Evolutionary conservation across 805 yeast species (phyloP).

Genomic region (Spathaspora girioi): DNA sequence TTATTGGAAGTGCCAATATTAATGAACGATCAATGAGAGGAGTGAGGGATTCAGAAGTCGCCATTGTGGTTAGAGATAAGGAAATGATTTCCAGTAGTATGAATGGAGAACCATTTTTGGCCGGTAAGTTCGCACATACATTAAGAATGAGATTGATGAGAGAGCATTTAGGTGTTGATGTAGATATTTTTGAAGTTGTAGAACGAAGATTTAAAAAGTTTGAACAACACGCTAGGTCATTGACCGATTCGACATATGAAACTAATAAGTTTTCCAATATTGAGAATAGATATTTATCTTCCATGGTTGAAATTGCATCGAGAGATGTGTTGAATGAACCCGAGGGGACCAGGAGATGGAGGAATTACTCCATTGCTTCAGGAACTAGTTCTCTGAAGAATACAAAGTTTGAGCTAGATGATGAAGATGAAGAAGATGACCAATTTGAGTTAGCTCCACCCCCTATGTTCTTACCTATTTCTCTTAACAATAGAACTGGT

Average conservation of each 20-base stretch:
- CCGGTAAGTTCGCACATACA: slow-evolving; percentile 85
- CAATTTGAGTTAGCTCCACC: slow-evolving; percentile 12
- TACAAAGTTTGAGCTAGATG: neutral
- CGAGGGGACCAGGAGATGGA: slow-evolving; percentile 50
- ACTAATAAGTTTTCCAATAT: slow-evolving; percentile 37
- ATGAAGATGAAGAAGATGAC: slow-evolving; percentile 1
- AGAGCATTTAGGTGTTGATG: slow-evolving; percentile 93
- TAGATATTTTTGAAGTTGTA: slow-evolving; percentile 76
- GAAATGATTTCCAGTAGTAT: slow-evolving; percentile 65
- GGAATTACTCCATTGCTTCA: slow-evolving; percentile 19
- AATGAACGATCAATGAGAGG: slow-evolving; percentile 97
- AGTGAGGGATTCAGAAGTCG: slow-evolving; percentile 88
- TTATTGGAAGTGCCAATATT: slow-evolving; percentile 95
- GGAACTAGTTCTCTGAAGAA: neutral
- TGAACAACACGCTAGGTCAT: slow-evolving; percentile 42
- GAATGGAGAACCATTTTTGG: slow-evolving; percentile 80
- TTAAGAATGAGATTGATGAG: slow-evolving; percentile 90
- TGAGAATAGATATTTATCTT: slow-evolving; percentile 44
- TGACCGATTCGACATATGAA: slow-evolving; percentile 36
- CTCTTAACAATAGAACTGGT: slow-evolving; percentile 89
- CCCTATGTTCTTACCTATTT: slow-evolving; percentile 40
- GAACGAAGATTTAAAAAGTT: slow-evolving; percentile 63
- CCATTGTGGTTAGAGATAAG: slow-evolving; percentile 82
- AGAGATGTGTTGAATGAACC: slow-evolving; percentile 56
- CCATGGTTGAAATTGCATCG: slow-evolving; percentile 73